phyloP scores from a whole-genome alignment of 371 early-diverging fungal genomes.

The Thermomucor indicae-seudaticae region DNA sequence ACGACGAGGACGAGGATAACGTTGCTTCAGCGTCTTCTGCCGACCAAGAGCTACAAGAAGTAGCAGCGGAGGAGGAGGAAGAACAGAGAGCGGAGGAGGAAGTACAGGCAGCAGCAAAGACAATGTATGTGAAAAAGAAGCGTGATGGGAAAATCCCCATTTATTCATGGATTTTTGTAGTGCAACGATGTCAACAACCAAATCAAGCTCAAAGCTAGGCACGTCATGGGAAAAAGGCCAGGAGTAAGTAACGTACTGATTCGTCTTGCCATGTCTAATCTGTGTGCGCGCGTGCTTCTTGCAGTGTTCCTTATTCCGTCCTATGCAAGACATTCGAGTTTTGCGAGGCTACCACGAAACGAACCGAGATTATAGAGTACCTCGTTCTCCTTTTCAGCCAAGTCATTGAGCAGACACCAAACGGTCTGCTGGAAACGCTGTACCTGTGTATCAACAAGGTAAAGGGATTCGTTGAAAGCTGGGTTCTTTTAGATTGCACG shows the following conservation, averaged over 20 bases:
- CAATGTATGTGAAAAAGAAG: background rate
- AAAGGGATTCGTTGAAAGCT: constrained; percentile 1
- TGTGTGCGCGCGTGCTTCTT: background rate
- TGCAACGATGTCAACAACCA: constrained; percentile 29
- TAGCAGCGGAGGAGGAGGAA: background rate
- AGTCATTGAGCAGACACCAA: constrained; percentile 69
- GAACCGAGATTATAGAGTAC: constrained; percentile 80
- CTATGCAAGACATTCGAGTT: constrained; percentile 86
- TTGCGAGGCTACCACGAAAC: constrained; percentile 67
- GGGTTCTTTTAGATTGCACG: background rate
- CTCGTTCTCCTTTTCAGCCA: constrained; percentile 72
- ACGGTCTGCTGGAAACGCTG: constrained; percentile 71
- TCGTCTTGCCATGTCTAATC: background rate
- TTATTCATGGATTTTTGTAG: constrained; percentile 4
- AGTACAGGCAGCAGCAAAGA: background rate
- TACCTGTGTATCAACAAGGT: constrained; percentile 94
- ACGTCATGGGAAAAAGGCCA: constrained; percentile 47
- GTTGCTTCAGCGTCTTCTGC: too few relatives aligned
- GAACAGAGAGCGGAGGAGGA: constrained; percentile 2
- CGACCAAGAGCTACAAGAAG: background rate
- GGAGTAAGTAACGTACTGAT: constrained; percentile 26
- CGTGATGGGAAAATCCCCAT: background rate
- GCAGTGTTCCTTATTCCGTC: constrained; percentile 76
- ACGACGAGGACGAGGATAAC: background rate
- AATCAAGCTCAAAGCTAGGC: constrained; percentile 11